phyloP scores from a whole-genome alignment of 176 grass and related monocot genomes.

The Urochloa ruziziensis region DNA sequence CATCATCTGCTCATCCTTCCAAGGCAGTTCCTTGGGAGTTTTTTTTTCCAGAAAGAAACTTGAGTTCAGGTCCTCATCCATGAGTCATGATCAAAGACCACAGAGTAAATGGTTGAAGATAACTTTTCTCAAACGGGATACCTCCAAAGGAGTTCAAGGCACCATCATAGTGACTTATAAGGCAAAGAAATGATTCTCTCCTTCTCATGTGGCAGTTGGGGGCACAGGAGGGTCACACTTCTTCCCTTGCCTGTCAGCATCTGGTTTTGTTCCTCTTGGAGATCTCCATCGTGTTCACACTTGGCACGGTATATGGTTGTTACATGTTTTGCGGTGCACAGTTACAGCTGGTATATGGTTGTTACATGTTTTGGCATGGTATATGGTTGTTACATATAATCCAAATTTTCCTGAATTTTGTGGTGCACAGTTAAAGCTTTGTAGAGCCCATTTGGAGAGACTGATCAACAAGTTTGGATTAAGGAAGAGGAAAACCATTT shows the following conservation, averaged over 20 bases:
- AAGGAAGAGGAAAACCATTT: too few relatives aligned
- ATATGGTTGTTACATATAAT: too few relatives aligned
- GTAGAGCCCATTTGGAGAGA: too few relatives aligned
- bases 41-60: constrained; percentile 3
- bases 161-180: constrained; percentile 23
- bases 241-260: constrained; percentile 20
- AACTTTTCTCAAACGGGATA: constrained; percentile 32
- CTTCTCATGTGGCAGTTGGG: constrained; percentile 29
- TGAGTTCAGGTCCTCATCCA: constrained; percentile 11
- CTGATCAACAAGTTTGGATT: too few relatives aligned
- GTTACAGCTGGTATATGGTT: constrained; percentile 30
- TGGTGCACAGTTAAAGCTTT: too few relatives aligned
- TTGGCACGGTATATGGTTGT: constrained; percentile 25
- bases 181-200: constrained; percentile 47
- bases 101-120: constrained; percentile 31
- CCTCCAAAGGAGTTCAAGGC: constrained; percentile 25
- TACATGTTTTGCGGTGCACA: constrained; percentile 29
- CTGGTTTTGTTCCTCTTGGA: constrained; percentile 20
- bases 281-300: constrained; percentile 8
- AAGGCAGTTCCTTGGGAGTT: background rate
- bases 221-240: constrained; percentile 11
- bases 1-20: background rate
- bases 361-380: constrained; percentile 33
- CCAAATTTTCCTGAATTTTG: too few relatives aligned
- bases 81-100: constrained; percentile 20